Evolutionary conservation across 108 stramenopile species (phyloP).

Genomic region (Nitzschia sp.): DNA sequence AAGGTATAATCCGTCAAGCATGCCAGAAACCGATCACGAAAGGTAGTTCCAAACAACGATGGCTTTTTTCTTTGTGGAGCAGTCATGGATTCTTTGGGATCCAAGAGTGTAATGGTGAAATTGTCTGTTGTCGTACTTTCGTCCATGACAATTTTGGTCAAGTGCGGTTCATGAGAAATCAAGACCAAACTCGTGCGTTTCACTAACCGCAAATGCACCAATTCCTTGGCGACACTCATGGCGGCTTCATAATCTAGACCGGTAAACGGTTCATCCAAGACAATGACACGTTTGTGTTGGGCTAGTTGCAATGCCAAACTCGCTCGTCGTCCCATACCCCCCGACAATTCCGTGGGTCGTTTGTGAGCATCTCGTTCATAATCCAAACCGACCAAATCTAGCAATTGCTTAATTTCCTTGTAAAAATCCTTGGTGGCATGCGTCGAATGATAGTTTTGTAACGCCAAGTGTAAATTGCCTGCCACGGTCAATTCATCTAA

Average conservation of each 20-base stretch:
- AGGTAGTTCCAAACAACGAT: slow-evolving; percentile 46
- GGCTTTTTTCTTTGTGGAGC: slow-evolving; percentile 1
- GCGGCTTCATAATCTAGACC: slow-evolving; percentile 68
- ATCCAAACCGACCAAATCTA: slow-evolving; percentile 76
- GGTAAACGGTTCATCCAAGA: slow-evolving; percentile 84
- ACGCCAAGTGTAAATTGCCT: slow-evolving; percentile 69
- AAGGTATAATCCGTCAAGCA: slow-evolving; percentile 70
- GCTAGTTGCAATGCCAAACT: slow-evolving; percentile 79
- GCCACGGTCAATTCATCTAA: slow-evolving; percentile 79
- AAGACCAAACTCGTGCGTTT: slow-evolving; percentile 63
- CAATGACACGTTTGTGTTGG: slow-evolving; percentile 77
- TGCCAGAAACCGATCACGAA: slow-evolving; percentile 55
- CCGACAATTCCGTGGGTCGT: slow-evolving; percentile 65
- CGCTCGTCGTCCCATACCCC: slow-evolving; percentile 86
- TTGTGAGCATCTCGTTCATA: slow-evolving; percentile 70
- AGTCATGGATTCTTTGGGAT: not conserved
- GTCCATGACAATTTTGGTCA: slow-evolving; percentile 71
- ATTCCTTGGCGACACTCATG: slow-evolving; percentile 67
- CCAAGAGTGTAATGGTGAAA: slow-evolving; percentile 12
- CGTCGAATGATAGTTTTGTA: slow-evolving; percentile 28
- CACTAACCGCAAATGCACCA: slow-evolving; percentile 52
- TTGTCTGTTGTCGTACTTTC: slow-evolving; percentile 26
- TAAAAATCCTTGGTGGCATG: slow-evolving; percentile 3
- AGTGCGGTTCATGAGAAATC: slow-evolving; percentile 78
- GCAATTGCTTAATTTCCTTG: slow-evolving; percentile 52